Evolutionary conservation across 176 grass and related monocot species (phyloP).

Genomic region (Cenchrus fungigraminus): DNA sequence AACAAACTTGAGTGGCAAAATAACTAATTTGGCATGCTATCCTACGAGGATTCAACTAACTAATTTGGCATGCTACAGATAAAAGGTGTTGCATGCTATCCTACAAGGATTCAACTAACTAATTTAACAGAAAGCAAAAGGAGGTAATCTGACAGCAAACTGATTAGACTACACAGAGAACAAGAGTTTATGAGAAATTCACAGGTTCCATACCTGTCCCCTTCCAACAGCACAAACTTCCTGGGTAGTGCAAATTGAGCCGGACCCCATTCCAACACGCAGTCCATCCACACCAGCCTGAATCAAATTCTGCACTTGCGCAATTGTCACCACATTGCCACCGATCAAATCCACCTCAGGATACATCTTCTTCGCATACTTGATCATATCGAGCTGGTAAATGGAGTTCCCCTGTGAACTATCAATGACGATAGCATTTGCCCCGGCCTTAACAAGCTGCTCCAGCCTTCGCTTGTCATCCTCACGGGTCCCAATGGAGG

Average conservation of each 20-base stretch:
- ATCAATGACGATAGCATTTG: conserved; percentile 81
- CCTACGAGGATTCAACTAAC: not conserved
- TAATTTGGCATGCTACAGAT: not conserved
- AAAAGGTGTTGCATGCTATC: not conserved
- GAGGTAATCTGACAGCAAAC: not conserved
- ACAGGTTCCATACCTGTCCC: conserved; percentile 71
- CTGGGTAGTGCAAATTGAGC: conserved; percentile 96
- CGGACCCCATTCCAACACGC: conserved; percentile 93
- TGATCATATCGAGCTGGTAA: conserved; percentile 96
- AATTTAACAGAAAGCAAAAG: not conserved
- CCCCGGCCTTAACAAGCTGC: conserved; percentile 69
- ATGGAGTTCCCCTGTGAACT: conserved; percentile 93
- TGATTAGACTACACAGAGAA: not conserved
- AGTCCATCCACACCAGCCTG: conserved; percentile 75
- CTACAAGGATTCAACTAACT: not conserved
- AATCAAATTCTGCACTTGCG: conserved; percentile 76
- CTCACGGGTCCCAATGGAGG: conserved; percentile 83
- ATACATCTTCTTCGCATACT: conserved; percentile 70
- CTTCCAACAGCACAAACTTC: conserved; percentile 87
- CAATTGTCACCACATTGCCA: conserved; percentile 89
- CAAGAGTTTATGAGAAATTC: not conserved
- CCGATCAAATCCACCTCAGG: conserved; percentile 80
- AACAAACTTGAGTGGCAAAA: not conserved
- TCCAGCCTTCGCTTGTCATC: conserved; percentile 81
- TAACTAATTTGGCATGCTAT: not conserved